phyloP scores from a whole-genome alignment of 2,329 filamentous ascomycete genomes.

The Thelonectria blattea region DNA sequence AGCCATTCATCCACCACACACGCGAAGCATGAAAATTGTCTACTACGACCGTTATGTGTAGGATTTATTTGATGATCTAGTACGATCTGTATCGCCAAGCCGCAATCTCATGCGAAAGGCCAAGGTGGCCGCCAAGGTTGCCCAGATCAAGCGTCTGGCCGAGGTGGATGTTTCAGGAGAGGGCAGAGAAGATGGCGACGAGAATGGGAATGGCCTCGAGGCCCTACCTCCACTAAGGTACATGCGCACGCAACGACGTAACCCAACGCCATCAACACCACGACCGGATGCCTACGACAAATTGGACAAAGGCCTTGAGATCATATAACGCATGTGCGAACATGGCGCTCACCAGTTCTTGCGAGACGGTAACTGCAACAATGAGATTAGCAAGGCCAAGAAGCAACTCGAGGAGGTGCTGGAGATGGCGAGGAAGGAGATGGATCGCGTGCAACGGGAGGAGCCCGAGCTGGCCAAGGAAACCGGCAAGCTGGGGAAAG shows the following conservation, averaged over 20 bases:
- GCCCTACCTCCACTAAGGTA: conserved; percentile 49
- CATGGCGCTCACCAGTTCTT: conserved; percentile 87
- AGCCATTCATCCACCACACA: conserved; percentile 60
- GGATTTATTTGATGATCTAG: conserved; percentile 79
- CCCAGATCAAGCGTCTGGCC: conserved; percentile 65
- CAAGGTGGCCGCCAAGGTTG: conserved; percentile 81
- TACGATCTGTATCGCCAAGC: conserved; percentile 79
- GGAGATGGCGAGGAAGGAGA: conserved; percentile 64
- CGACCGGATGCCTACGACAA: conserved; percentile 68
- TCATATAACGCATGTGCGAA: conserved; percentile 82
- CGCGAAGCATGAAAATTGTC: conserved; percentile 80
- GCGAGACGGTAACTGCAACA: conserved; percentile 83
- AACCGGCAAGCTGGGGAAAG: conserved; percentile 47
- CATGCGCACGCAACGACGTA: conserved; percentile 46
- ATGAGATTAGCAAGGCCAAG: conserved; percentile 74
- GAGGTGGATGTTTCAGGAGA: conserved; percentile 63
- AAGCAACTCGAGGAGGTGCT: conserved; percentile 68
- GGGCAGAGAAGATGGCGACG: conserved; percentile 49
- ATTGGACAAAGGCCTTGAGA: conserved; percentile 79
- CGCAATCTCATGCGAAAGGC: conserved; percentile 86
- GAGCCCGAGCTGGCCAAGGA: conserved; percentile 53
- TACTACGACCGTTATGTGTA: conserved; percentile 92
- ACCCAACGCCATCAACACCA: conserved; percentile 38
- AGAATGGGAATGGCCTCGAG: conserved; percentile 33
- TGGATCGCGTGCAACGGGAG: conserved; percentile 61